Percentiles rank a stretch among this genome's conserved stretches.
phyloP scores from a whole-genome alignment of 2,329 filamentous ascomycete genomes.

The Chalara sp. region DNA sequence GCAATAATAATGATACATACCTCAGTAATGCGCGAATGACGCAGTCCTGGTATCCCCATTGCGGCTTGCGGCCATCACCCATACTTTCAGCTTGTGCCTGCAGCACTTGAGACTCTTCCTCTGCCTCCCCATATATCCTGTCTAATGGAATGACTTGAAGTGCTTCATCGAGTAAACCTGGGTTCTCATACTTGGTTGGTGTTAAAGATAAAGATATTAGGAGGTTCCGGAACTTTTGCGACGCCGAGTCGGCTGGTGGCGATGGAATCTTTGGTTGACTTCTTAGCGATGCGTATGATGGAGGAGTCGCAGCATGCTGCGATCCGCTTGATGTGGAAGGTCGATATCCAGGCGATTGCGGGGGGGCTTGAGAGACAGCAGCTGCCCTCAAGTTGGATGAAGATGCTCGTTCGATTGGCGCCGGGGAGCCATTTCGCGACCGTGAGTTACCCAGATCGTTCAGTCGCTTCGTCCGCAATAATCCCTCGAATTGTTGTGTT shows the following conservation, averaged over 20 bases:
- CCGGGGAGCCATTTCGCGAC: constrained; percentile 51
- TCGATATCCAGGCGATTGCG: constrained; percentile 29
- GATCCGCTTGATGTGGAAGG: constrained; percentile 33
- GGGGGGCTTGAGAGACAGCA: constrained; percentile 15
- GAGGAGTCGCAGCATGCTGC: constrained; percentile 36
- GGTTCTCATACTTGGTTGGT: constrained; percentile 93
- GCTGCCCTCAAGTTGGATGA: constrained; percentile 39
- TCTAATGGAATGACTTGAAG: constrained; percentile 81
- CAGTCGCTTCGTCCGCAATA: constrained; percentile 80
- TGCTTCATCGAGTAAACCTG: constrained; percentile 87
- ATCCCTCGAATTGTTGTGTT: constrained; percentile 76
- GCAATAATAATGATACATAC: constrained; percentile 39
- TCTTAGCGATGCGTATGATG: constrained; percentile 53
- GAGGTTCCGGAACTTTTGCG: constrained; percentile 72
- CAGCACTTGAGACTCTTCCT: constrained; percentile 85
- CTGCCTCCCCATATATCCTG: constrained; percentile 85
- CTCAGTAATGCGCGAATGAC: constrained; percentile 81
- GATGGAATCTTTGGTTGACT: constrained; percentile 67
- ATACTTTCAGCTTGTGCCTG: constrained; percentile 84
- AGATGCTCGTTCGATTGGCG: constrained; percentile 43
- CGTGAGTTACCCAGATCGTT: constrained; percentile 68
- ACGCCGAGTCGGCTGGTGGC: constrained; percentile 64
- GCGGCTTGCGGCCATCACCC: constrained; percentile 69
- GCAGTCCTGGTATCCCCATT: constrained; percentile 98
- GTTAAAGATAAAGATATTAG: constrained; percentile 81